Evolutionary conservation across 441 rosid species (phyloP), one percentile per base, ranked within the genome.

Genomic region (Mallotus japonicus): DNA sequence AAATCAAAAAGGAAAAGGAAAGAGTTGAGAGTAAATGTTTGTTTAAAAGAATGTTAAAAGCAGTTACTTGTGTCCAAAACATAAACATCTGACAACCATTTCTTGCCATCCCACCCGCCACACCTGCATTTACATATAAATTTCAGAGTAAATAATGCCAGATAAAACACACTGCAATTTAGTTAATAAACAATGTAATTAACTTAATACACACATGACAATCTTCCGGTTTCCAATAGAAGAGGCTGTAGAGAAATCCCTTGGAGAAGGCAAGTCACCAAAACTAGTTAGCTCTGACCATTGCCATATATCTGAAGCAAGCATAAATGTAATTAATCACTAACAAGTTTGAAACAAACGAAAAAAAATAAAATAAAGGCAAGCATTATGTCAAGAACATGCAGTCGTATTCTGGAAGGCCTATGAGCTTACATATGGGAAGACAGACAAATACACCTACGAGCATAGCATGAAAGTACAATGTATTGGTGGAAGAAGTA

Each of bases 31-130:
- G 44, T 16, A 80, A 61, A 49, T 56, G 74, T 73, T 46, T 61
- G 32, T 50, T 65, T 74, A 1, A 67, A 65, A 63, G 68, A 66
- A 65, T 15, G 8, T 14, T 15, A 64, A 66, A 67, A 78, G 73
- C 69, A 56, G 44, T 81, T 89, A 92, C 98, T 92, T 84, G 97
- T 96, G 79, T 93, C 97, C 92, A 96, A 79, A 82, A 93, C 84
- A 82, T 92, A 96, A 6, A 90, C 90, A 85, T 96, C 99, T 69
- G 98, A 92, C 80, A 96, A 80, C 99, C 99, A 96, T 84, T 89
- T 96, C 83, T 91, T 92, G 66, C 99, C 97, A 84, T 96, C 99
- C 99, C 99, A 96, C 37, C 99, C 98, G 34, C 98, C 99, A 84
- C 84, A 87, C 97, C 98, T 96, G 88, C 81, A 86, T 37, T 79